These are phyloP conservation scores for Przewalskia tangutica DNA, from an alignment of 257 asterid species.

Conservation along the genomic window DNA sequence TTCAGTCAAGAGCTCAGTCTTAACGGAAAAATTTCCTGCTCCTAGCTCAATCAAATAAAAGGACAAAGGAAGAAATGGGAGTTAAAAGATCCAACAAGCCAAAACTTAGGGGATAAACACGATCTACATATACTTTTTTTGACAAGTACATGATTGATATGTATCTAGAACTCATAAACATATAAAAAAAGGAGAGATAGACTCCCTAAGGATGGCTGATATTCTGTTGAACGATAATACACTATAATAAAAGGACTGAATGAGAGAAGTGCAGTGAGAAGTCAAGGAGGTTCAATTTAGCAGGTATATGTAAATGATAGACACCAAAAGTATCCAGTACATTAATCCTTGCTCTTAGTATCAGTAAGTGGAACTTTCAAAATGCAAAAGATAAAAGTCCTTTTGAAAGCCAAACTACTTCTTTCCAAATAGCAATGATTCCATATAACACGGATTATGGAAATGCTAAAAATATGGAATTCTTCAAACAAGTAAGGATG, in stretches of 20 bases:
- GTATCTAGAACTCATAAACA: neutral
- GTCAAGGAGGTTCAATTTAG: neutral
- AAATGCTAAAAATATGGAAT: neutral
- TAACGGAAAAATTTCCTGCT: neutral
- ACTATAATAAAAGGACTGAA: neutral
- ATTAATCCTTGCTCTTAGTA: neutral
- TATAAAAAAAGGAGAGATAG: neutral
- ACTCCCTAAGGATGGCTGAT: neutral
- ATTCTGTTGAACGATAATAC: neutral
- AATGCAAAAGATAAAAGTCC: neutral
- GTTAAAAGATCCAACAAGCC: neutral
- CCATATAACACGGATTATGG: neutral
- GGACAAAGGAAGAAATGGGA: neutral
- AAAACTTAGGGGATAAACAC: neutral
- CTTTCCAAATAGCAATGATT: neutral
- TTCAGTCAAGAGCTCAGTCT: neutral
- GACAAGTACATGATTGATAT: neutral
- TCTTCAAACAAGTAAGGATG: neutral
- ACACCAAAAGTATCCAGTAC: neutral
- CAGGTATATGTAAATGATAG: neutral
- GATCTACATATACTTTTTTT: neutral
- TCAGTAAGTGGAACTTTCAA: neutral
- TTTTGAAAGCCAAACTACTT: neutral
- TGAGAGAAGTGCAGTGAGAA: neutral
- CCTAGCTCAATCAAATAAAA: neutral